A percentile compares a stretch with the other conserved stretches of the same genome.
phyloP scores from a whole-genome alignment of 2,329 filamentous ascomycete species.

The Botrytis fabae region DNA sequence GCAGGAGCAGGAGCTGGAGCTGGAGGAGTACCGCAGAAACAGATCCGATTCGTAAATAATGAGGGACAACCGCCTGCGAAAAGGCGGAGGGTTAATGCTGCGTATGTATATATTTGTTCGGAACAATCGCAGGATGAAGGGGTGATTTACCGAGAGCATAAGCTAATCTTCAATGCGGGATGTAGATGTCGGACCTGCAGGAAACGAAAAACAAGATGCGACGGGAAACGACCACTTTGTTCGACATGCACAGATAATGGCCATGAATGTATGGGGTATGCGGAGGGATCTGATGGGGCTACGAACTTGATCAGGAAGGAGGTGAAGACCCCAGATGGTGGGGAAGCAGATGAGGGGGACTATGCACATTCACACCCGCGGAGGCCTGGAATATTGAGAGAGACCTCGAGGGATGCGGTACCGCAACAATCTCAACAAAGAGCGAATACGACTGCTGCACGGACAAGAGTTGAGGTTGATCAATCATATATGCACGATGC shows the following conservation, averaged over 20 bases:
- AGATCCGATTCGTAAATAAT: conserved; percentile 79
- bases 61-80: conserved; percentile 80
- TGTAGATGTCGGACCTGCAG: conserved; percentile 69
- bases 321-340: conserved; percentile 35
- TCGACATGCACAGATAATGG: conserved; percentile 72
- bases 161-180: not conserved
- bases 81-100: conserved; percentile 74
- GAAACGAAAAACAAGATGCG: conserved; percentile 74
- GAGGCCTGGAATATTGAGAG: not conserved
- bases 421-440: conserved; percentile 12
- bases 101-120: conserved; percentile 53
- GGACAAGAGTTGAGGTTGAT: not conserved
- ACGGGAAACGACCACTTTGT: conserved; percentile 70
- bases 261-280: conserved; percentile 68
- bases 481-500: not conserved
- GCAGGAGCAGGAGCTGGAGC: not conserved
- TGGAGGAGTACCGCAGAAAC: conserved; percentile 43
- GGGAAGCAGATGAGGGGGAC: conserved; percentile 44
- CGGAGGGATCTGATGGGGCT: conserved; percentile 40
- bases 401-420: conserved; percentile 10
- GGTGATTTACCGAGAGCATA: not conserved
- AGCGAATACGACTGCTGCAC: not conserved
- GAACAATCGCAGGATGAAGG: conserved; percentile 20
- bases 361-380: conserved; percentile 17
- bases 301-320: conserved; percentile 35